A percentile compares a stretch with the other conserved stretches of the same genome.
Conservation (phyloP, 352 stramenopile species). For the Globisporangium echinulatum region DNA sequence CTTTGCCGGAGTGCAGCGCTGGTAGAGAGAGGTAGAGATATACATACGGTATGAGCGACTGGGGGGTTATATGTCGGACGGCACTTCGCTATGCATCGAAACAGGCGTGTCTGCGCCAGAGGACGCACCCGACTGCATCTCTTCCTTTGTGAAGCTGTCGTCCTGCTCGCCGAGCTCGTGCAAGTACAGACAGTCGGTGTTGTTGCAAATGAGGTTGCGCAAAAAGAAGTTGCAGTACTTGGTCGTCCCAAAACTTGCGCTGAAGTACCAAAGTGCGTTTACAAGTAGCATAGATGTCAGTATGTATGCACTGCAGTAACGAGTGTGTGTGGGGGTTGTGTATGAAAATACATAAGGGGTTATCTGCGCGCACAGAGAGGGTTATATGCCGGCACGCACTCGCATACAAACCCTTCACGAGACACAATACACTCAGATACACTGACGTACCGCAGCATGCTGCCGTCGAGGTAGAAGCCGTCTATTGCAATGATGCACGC, state of each 20-base stretch:
- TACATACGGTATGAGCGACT: not conserved
- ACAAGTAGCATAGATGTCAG: too few species aligned
- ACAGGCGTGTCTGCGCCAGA: not conserved
- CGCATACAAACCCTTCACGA: too few species aligned
- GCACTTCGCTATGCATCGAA: too few species aligned
- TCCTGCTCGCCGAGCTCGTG: conserved; percentile 90
- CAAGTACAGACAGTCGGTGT: conserved; percentile 92
- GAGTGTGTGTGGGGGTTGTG: not conserved
- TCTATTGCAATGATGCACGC: conserved; percentile 90
- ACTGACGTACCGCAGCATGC: conserved; percentile 46
- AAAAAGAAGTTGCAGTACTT: conserved; percentile 97
- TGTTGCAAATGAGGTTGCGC: conserved; percentile 88
- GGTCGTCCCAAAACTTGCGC: conserved; percentile 91
- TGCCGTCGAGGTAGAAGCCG: conserved; percentile 82
- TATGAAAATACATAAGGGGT: not conserved
- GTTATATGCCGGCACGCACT: too few species aligned
- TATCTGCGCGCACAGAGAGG: too few species aligned
- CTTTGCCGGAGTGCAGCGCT: conserved; percentile 72
- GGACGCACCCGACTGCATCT: conserved; percentile 79
- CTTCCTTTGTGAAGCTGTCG: conserved; percentile 93
- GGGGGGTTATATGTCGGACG: too few species aligned
- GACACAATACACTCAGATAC: too few species aligned
- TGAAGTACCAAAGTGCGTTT: conserved; percentile 12
- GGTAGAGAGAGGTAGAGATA: conserved; percentile 2
- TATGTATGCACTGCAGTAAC: too few species aligned